These are phyloP conservation scores for Macrolepiota dolichaula DNA, from an alignment of 768 basidiomycete species.

Conservation along the genomic window DNA sequence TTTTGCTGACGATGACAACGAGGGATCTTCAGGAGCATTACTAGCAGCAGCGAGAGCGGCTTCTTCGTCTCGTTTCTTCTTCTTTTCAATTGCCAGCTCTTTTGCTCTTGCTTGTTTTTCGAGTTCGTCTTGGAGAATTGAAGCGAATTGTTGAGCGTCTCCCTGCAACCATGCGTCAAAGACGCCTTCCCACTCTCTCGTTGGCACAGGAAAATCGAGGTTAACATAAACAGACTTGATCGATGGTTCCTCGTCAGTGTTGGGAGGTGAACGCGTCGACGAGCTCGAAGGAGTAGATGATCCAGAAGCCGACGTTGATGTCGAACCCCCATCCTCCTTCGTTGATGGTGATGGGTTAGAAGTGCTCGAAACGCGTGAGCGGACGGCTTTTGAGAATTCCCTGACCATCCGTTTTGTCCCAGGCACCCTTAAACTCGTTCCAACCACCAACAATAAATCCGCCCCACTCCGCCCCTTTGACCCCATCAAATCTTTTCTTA, in stretches of 20 bases:
- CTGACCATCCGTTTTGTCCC: conserved; percentile 91
- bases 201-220: conserved; percentile 81
- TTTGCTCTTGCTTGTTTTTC: conserved; percentile 51
- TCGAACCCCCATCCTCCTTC: conserved; percentile 23
- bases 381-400: conserved; percentile 80
- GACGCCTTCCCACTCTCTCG: conserved; percentile 84
- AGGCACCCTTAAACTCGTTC: conserved; percentile 84
- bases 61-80: conserved; percentile 54
- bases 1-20: neutral
- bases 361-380: conserved; percentile 39
- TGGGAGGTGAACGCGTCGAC: conserved; percentile 41
- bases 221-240: conserved; percentile 80
- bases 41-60: conserved; percentile 17
- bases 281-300: conserved; percentile 32
- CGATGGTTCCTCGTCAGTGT: conserved; percentile 47
- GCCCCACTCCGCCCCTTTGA: conserved; percentile 68
- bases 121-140: conserved; percentile 54
- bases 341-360: conserved; percentile 22
- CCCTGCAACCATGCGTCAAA: conserved; percentile 91
- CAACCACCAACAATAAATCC: conserved; percentile 85
- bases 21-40: conserved; percentile 11
- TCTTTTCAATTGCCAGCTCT: conserved; percentile 52
- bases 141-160: conserved; percentile 80
- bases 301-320: conserved; percentile 15
- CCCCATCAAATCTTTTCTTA: conserved; percentile 78